A percentile compares a stretch with the other conserved stretches of the same genome.
phyloP scores from a whole-genome alignment of 768 basidiomycete species.

The Tephrocybe sp. region DNA sequence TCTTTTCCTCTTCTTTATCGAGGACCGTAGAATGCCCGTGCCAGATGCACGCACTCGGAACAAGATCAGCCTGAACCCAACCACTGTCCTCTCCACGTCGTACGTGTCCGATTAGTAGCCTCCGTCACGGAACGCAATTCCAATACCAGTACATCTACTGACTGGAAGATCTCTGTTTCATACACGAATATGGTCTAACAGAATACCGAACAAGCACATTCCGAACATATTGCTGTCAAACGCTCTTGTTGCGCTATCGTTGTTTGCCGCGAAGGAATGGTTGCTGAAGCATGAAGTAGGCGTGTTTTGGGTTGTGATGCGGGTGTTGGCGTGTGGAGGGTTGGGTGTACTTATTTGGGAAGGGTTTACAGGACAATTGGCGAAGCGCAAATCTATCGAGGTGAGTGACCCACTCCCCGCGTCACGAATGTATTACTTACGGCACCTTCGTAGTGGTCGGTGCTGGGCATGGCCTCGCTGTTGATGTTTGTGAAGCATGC shows the following conservation, averaged over 20 bases:
- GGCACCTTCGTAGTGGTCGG: conserved; percentile 56
- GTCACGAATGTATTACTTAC: conserved; percentile 5
- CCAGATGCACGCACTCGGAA: conserved; percentile 68
- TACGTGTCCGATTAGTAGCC: conserved; percentile 29
- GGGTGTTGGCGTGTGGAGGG: conserved; percentile 73
- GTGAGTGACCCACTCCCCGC: conserved; percentile 33
- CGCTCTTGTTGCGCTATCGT: conserved; percentile 59
- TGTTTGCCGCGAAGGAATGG: conserved; percentile 67
- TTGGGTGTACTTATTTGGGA: conserved; percentile 65
- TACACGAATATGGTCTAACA: conserved; percentile 20
- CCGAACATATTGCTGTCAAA: conserved; percentile 62
- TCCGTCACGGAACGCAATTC: not conserved
- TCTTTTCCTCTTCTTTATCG: conserved; percentile 6
- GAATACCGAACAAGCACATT: conserved; percentile 52
- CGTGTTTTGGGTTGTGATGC: conserved; percentile 75
- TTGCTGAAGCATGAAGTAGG: conserved; percentile 66
- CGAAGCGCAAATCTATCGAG: conserved; percentile 58
- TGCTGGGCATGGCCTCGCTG: conserved; percentile 65
- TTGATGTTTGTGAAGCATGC: conserved; percentile 69
- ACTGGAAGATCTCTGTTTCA: conserved; percentile 17
- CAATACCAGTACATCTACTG: conserved; percentile 1
- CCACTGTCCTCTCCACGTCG: conserved; percentile 54
- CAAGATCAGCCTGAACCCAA: conserved; percentile 62
- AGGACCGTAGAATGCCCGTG: conserved; percentile 47
- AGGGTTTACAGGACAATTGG: conserved; percentile 49